phyloP scores from a whole-genome alignment of 2,329 filamentous ascomycete species.

The Samsoniella hepiali region DNA sequence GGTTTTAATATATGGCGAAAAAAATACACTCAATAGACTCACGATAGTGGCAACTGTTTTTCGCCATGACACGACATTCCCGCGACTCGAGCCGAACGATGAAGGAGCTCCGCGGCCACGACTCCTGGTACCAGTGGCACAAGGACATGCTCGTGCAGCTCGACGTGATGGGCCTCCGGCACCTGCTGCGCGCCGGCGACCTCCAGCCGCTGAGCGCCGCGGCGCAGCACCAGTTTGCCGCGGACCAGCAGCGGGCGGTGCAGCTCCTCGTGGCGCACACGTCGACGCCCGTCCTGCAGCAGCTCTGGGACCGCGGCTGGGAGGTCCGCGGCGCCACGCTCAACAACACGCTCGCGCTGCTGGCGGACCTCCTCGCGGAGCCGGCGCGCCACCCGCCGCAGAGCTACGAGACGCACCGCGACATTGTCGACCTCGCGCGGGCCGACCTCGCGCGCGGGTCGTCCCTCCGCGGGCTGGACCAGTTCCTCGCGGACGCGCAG shows the following conservation, averaged over 20 bases:
- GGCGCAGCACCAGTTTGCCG: background rate
- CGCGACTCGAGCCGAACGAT: background rate
- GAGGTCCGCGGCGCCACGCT: background rate
- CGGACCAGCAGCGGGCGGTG: slow-evolving; percentile 2
- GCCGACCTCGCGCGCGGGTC: background rate
- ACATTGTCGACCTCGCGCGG: slow-evolving; percentile 9
- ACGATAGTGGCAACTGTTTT: too few species aligned
- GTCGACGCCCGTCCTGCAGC: background rate
- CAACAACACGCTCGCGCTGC: slow-evolving; percentile 2
- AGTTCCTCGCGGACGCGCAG: background rate
- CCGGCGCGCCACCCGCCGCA: slow-evolving; percentile 5
- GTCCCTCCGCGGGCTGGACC: background rate
- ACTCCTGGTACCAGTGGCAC: slow-evolving; percentile 7
- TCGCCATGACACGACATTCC: background rate
- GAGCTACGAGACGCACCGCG: slow-evolving; percentile 9
- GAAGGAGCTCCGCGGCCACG: slow-evolving; percentile 9
- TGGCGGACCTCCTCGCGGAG: slow-evolving; percentile 2
- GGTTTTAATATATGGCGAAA: too few species aligned
- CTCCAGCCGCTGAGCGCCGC: background rate
- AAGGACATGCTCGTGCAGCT: slow-evolving; percentile 6
- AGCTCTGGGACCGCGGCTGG: slow-evolving; percentile 1
- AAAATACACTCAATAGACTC: too few species aligned
- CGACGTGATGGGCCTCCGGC: background rate
- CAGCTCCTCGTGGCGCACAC: background rate
- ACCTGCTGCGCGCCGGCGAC: background rate